Conservation (phyloP, 1,284 basidiomycete species). For the Trichosporon faecale region DNA sequence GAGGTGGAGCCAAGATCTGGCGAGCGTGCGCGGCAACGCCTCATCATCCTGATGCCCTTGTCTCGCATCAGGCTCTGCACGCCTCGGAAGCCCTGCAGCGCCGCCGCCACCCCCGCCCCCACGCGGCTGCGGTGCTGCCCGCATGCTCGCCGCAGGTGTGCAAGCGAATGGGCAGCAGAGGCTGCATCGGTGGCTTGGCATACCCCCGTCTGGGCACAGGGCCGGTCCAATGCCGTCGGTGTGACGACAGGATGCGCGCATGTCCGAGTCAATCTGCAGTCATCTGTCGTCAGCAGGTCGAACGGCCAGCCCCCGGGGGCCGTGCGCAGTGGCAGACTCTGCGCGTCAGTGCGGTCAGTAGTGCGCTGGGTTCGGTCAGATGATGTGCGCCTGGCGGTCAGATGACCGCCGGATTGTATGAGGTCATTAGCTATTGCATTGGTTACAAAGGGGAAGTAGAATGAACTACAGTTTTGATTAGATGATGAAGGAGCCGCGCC, state of each 20-base stretch:
- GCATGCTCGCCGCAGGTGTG: no score
- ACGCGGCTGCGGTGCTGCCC: not conserved
- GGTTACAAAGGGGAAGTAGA: not conserved
- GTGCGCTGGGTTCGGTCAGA: not conserved
- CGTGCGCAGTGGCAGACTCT: not conserved
- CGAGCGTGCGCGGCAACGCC: not conserved
- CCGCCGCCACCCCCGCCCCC: not conserved
- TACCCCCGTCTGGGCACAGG: not conserved
- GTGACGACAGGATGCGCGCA: not conserved
- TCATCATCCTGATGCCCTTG: no score
- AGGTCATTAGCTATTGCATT: conserved; percentile 3
- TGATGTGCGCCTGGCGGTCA: not conserved
- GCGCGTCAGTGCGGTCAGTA: not conserved
- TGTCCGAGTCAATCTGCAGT: not conserved
- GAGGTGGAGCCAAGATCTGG: not conserved
- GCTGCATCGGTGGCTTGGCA: not conserved
- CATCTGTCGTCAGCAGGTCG: not conserved
- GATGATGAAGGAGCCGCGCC: not conserved
- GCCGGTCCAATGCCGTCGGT: not conserved
- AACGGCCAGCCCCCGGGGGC: not conserved
- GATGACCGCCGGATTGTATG: not conserved
- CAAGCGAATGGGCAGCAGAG: not conserved
- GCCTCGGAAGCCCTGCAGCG: no score
- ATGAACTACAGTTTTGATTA: conserved; percentile 3
- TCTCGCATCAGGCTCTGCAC: no score